Evolutionary conservation across 2,329 filamentous ascomycete species (phyloP), one percentile per base, ranked within the genome.

Genomic region (Byssoonygena ceratinophila): DNA sequence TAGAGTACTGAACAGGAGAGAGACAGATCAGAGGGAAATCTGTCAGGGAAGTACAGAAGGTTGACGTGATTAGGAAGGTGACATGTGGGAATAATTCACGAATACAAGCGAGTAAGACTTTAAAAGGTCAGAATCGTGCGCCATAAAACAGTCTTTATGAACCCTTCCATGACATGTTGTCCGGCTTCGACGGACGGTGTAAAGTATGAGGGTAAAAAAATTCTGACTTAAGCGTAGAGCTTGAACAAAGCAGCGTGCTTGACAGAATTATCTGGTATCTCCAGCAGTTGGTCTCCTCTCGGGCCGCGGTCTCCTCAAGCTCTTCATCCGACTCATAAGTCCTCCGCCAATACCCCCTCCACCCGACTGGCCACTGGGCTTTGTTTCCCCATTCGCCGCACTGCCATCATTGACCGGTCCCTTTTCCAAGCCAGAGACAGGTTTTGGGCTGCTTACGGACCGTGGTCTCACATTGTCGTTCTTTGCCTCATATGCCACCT

Each of bases 401-500:
- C 23, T 12, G 3, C 46, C 46, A 22, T 65, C 63, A 43, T 65
- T 61, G 48, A 61, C 66, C 46, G 63, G 60, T 34, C 68, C 65
- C 53, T 70, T 63, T 59, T 71, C 70, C 2, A 87, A 69, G 1
- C 59, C 61, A 12, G 64, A 64, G 5, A 69, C 63, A 18, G 76
- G 71, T 54, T 76, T 78, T 1, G 84, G 82, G 60, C 79, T 84
- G 59, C 76, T 79, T 4, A 81, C 77, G 16, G 76, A 73, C 56
- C 74, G 68, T 20, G 65, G 57, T 46, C 72, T 67, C 22, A 51
- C 58, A 51, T 55, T 60, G 23, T 52, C 39, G 36, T 57, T 54
- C 4, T 60, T 51, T 12, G 62, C 64, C 56, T 74, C 71, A 16
- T 45, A 11, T 58, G 79, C 75, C 20, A 72, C 71, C 55, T 73